These are phyloP conservation scores for Phlyctochytrium bullatum DNA, from an alignment of 192 early-diverging fungal genomes.

Conservation along the genomic window DNA sequence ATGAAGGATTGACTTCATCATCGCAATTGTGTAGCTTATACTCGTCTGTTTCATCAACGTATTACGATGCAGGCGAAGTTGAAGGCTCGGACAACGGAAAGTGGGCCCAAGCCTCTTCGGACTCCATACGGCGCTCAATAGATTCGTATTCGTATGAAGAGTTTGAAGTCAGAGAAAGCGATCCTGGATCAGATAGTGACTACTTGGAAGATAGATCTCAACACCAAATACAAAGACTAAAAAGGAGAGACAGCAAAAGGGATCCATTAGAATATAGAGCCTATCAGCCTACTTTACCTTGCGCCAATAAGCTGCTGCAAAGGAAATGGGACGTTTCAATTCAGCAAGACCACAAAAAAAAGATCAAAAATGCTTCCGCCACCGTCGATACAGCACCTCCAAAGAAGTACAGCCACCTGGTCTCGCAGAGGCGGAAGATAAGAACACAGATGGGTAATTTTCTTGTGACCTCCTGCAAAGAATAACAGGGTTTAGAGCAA, in stretches of 20 bases:
- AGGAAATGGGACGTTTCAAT: constrained; percentile 12
- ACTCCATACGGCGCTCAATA: no score
- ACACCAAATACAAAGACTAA: background rate
- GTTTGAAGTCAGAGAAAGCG: no score
- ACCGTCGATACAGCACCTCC: constrained; percentile 11
- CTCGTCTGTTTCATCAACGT: no score
- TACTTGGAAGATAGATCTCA: no score
- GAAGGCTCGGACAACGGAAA: no score
- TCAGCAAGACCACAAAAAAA: constrained; percentile 1
- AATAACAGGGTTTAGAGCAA: background rate
- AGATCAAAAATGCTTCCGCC: constrained; percentile 4
- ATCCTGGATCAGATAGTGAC: no score
- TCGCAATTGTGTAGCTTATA: no score
- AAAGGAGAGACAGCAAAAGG: background rate
- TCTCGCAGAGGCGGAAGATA: constrained; percentile 4
- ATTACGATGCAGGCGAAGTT: no score
- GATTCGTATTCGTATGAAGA: no score
- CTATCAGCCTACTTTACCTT: constrained; percentile 19
- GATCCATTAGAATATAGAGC: constrained; percentile 10
- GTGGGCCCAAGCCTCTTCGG: no score
- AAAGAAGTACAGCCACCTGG: constrained; percentile 5
- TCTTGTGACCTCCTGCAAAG: constrained; percentile 3
- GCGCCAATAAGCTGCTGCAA: constrained; percentile 24
- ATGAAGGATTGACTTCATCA: no score
- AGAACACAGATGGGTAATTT: constrained; percentile 1